Evolutionary conservation across 306 rosid species (phyloP), one percentile per base, ranked within the genome.

Genomic region (Prinsepia uniflora): DNA sequence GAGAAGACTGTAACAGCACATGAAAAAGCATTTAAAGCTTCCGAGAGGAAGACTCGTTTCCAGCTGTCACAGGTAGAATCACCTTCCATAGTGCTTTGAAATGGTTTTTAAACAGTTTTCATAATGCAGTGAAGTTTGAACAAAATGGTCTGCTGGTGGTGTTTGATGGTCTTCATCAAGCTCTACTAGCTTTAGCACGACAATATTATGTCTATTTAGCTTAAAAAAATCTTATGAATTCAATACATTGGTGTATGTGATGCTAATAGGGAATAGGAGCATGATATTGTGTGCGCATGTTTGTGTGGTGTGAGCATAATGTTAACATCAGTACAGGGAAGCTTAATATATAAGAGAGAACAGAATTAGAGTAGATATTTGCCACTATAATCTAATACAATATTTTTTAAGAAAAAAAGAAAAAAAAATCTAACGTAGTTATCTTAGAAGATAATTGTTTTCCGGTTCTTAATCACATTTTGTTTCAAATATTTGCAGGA

Each of bases 21-120:
- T 84, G 96, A 87, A 65, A 94, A 89, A 75, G 99, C 97, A 49
- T 94, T 94, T 77, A 94, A 94, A 82, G 97, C 99, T 75, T 96
- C 97, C 8, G 99, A 94, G 84, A 87, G 81, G 85, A 94, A 94
- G 90, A 94, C 96, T 78, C 96, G 95, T 73, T 89, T 77, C 52
- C 99, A 94, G 84, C 90, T 94, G 67, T 81, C 80, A 60, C 97
- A 94, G 95, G 99, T 94, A 74, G 72, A 53, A 76, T 81, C 66
- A 64, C 47, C 18, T 72, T 68, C 63, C 57, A 34, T 63, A 36
- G 11, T 52, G 42, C 42, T 58, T 12, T 58, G 18, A 24, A 10
- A 24, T 24, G 5, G 62, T 55, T 55, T 30, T 55, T 19, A 55
- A 55, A 55, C 19, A 30, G 30, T 24, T 24, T 24, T 2, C 30